Evolutionary conservation across 345 rosid genomes (phyloP).

Genomic region (Camelina laxa): DNA sequence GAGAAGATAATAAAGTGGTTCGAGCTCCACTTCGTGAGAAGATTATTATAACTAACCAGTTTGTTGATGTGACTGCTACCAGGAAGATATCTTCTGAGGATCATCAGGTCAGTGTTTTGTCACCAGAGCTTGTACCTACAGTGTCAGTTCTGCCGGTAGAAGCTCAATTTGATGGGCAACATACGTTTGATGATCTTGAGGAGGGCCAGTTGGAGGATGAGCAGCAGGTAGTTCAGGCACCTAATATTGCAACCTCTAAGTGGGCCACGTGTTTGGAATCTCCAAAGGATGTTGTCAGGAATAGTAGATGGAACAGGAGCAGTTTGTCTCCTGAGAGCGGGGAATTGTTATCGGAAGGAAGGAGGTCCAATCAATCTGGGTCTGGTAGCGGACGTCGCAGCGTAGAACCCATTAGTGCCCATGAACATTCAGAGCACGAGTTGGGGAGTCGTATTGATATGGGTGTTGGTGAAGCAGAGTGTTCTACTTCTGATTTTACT

Average conservation of each 20-base stretch:
- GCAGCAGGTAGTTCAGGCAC: constrained; percentile 48
- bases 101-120: constrained; percentile 49
- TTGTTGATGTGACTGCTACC: constrained; percentile 29
- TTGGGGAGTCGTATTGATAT: constrained; percentile 40
- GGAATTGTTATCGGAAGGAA: constrained; percentile 48
- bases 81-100: constrained; percentile 52
- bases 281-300: constrained; percentile 43
- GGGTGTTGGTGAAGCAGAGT: constrained; percentile 35
- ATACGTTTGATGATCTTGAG: constrained; percentile 62
- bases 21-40: constrained; percentile 28
- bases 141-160: constrained; percentile 1
- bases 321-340: constrained; percentile 55
- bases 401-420: constrained; percentile 26
- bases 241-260: constrained; percentile 62
- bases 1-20: constrained; percentile 44
- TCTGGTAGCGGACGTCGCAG: constrained; percentile 37
- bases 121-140: constrained; percentile 21
- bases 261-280: constrained; percentile 71
- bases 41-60: constrained; percentile 26
- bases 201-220: constrained; percentile 61
- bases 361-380: constrained; percentile 38
- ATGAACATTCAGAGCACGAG: constrained; percentile 43
- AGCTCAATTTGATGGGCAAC: constrained; percentile 4
- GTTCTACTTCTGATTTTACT: constrained; percentile 21
- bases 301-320: constrained; percentile 31